Percentiles rank a stretch among this genome's conserved stretches.
These are phyloP conservation scores for Aureobasidium sp. DNA, from an alignment of 2,329 filamentous ascomycete genomes.

Conservation along the genomic window DNA sequence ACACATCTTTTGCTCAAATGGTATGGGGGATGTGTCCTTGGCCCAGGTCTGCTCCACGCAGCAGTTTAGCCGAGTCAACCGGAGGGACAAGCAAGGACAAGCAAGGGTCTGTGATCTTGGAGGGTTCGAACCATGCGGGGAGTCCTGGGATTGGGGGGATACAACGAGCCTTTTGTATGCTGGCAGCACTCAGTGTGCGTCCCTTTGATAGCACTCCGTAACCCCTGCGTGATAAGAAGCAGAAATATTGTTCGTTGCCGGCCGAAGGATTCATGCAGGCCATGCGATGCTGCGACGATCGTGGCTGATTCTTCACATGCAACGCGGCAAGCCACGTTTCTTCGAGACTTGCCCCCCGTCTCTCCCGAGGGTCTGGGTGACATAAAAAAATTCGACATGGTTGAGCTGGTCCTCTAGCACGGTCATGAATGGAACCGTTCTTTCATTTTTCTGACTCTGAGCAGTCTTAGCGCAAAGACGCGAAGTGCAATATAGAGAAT, in stretches of 20 bases:
- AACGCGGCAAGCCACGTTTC: conserved; percentile 4
- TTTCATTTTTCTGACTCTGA: background rate
- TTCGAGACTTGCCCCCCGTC: background rate
- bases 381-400: background rate
- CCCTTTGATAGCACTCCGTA: background rate
- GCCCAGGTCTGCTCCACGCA: background rate
- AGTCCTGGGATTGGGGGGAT: background rate
- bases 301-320: background rate
- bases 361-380: background rate
- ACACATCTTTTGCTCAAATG: background rate
- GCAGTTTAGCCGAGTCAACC: background rate
- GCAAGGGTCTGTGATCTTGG: conserved; percentile 1
- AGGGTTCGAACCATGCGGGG: conserved; percentile 2
- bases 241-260: background rate
- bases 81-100: background rate
- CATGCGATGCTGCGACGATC: background rate
- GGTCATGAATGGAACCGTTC: background rate
- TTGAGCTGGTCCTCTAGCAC: background rate
- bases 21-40: conserved; percentile 5
- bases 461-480: background rate
- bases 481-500: background rate
- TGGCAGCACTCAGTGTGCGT: background rate
- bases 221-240: background rate
- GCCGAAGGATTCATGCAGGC: background rate
- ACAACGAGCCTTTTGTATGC: background rate